Evolutionary conservation across 2,329 filamentous ascomycete genomes (phyloP).

Genomic region (Colletotrichum lupini): DNA sequence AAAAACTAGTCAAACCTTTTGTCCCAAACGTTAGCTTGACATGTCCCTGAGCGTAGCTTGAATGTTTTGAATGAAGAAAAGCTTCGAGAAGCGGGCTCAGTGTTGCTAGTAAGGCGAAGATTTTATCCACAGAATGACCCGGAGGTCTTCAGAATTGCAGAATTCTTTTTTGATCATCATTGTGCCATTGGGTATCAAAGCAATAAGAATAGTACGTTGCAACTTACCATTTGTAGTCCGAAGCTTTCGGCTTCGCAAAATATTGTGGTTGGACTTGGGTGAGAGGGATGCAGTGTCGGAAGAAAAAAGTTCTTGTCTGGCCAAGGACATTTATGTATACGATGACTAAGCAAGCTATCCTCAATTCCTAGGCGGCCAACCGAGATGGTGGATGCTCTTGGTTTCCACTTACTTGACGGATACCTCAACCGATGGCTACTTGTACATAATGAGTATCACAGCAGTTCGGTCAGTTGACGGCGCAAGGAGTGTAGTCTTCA

Average conservation of each 20-base stretch:
- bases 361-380: neutral
- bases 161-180: slow-evolving; percentile 53
- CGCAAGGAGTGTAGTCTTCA: neutral
- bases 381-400: neutral
- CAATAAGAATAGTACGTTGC: slow-evolving; percentile 45
- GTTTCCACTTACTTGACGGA: neutral
- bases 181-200: neutral
- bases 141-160: slow-evolving; percentile 59
- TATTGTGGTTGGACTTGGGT: neutral
- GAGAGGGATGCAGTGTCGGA: neutral
- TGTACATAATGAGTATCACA: neutral
- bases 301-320: slow-evolving; percentile 8
- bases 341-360: slow-evolving; percentile 26
- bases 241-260: neutral
- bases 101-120: slow-evolving; percentile 37
- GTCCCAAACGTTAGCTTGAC: neutral
- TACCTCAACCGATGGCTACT: neutral
- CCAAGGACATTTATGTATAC: neutral
- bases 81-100: slow-evolving; percentile 11
- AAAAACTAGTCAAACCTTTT: neutral
- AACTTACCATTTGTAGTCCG: slow-evolving; percentile 25
- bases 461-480: neutral
- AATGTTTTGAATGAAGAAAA: neutral
- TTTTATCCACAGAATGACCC: slow-evolving; percentile 46
- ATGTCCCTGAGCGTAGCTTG: neutral